Base-by-base conservation (phyloP, 2,329 filamentous ascomycete genomes). In the Colletotrichum sojae region DNA sequence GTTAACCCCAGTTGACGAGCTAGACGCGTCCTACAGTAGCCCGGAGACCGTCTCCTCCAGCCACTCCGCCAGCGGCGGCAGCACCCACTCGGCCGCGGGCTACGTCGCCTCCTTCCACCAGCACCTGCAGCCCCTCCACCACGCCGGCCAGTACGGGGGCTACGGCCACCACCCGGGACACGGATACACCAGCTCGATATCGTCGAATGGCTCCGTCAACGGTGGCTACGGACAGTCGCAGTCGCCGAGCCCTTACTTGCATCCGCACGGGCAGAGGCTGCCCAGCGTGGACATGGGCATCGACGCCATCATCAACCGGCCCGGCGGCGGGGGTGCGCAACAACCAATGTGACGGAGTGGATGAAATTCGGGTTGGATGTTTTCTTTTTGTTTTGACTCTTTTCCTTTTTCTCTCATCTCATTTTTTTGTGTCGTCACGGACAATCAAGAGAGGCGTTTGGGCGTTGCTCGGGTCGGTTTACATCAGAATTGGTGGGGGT, bases 251-350 rank as follows among this genome's bases (percentile, higher is more conserved):
- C 66, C 71, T 5, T 69, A 73, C 39, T 65, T 75, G n/a, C 71
- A 74, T 16, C 66, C 72, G 72, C 77, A 82, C 71, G 78, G 80
- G 9, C 82, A 84, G 72, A 78, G 88, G 49, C 80, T 89, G 63
- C 82, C 88, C 6, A 87, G 86, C 71, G 84, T 86, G 56, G 88
- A 90, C 73, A 90, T 90, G 87, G 87, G 86, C 25, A 90, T 91
- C 73, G 85, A 85, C 59, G 81, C 86, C 58, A 85, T 90, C 67
- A 88, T 90, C 73, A 88, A 89, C 77, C 82, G 86, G 25, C 81
- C 84, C 15, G 75, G 77, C 9, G 75, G 78, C 43, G 74, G 75
- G 25, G 73, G 75, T 39, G 67, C 63, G 39, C 63, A 72, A 13
- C 57, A 46, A 25, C 22, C 22, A 27, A 69, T 73, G 67, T 73